phyloP scores from a whole-genome alignment of 2,329 filamentous ascomycete species.

The Arthrinium puccinioides region DNA sequence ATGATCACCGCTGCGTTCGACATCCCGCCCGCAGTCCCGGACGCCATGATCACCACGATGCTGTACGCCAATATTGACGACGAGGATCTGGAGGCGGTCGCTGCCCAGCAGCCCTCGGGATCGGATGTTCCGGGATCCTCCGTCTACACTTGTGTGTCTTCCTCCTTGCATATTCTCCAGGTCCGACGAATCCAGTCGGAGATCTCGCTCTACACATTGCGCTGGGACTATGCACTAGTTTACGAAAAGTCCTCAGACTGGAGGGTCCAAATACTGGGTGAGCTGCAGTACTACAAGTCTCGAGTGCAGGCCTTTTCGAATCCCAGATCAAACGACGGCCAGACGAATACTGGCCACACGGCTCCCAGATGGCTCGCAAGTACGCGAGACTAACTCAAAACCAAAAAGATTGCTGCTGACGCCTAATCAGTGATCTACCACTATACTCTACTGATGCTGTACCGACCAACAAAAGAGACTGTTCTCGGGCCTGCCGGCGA shows the following conservation, averaged over 20 bases:
- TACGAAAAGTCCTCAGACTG: slow-evolving; percentile 3
- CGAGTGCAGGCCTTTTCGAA: slow-evolving; percentile 5
- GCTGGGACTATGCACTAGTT: slow-evolving; percentile 1
- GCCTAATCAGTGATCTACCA: slow-evolving; percentile 6
- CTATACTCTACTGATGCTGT: slow-evolving; percentile 5
- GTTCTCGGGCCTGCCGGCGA: slow-evolving; percentile 5
- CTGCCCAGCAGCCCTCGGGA: not conserved
- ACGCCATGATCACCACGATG: slow-evolving; percentile 3
- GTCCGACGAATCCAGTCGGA: slow-evolving; percentile 5
- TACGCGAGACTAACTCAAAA: too few species aligned
- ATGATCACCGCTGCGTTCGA: slow-evolving; percentile 4
- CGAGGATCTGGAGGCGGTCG: not conserved
- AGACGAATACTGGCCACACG: slow-evolving; percentile 3
- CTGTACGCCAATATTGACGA: slow-evolving; percentile 5
- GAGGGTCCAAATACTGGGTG: slow-evolving; percentile 5
- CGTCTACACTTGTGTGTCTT: slow-evolving; percentile 3
- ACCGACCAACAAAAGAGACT: slow-evolving; percentile 5
- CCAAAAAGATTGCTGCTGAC: too few species aligned
- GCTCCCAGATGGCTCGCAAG: slow-evolving; percentile 4
- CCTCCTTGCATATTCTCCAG: slow-evolving; percentile 4
- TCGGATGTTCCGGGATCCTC: slow-evolving; percentile 1
- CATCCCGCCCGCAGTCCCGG: slow-evolving; percentile 3
- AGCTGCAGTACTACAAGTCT: slow-evolving; percentile 4
- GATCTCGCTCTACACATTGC: slow-evolving; percentile 2
- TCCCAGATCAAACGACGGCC: slow-evolving; percentile 1